These are phyloP conservation scores for Plasmodium inui DNA, from an alignment of 169 alveolate genomes.

Conservation along the genomic window DNA sequence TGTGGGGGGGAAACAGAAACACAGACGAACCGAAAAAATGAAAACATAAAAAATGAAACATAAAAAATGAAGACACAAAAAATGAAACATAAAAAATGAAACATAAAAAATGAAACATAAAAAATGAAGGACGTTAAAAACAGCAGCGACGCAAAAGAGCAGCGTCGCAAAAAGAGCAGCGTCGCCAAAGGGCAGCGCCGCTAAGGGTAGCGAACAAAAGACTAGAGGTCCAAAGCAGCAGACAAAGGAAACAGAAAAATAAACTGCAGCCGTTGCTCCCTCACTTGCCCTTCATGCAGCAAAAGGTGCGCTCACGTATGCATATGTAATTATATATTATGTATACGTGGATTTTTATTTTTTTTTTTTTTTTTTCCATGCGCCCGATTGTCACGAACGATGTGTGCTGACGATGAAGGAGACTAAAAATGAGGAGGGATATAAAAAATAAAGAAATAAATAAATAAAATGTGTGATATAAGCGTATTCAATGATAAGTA, in stretches of 20 bases:
- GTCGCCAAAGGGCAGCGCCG: background rate
- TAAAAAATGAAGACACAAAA: background rate
- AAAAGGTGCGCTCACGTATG: constrained; percentile 1
- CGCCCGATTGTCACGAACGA: background rate
- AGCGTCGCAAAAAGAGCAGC: background rate
- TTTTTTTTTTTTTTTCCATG: background rate
- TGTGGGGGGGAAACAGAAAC: background rate
- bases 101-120: background rate
- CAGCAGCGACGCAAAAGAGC: background rate
- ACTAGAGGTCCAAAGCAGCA: background rate
- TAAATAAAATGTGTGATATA: background rate
- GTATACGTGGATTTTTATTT: background rate
- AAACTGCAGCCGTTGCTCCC: background rate
- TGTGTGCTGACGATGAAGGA: background rate
- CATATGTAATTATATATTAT: background rate
- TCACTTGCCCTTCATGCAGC: background rate
- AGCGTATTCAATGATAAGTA: background rate
- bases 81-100: background rate
- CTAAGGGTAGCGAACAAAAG: background rate
- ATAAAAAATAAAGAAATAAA: background rate
- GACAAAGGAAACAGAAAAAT: background rate
- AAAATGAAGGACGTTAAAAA: background rate
- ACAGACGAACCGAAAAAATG: background rate
- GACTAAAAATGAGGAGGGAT: background rate
- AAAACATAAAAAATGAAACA: background rate